Base-by-base conservation (phyloP, 176 grass and related monocot species). In the Triticum monococcum region DNA sequence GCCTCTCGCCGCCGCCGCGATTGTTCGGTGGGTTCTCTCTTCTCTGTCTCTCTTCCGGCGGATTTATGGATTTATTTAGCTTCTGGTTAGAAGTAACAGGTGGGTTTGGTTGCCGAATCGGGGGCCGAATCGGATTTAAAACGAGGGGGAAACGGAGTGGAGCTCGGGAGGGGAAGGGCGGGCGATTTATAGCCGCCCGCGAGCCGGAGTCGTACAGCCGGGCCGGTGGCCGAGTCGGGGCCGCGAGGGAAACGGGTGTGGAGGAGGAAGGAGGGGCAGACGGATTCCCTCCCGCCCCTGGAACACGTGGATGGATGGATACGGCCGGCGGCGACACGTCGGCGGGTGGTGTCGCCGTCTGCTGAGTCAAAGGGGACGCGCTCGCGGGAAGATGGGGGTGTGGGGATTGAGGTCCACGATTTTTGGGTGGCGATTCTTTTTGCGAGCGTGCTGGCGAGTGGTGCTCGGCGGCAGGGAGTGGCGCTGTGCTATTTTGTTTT, bases 301-400 rank as follows among this genome's bases (percentile, higher is more conserved):
- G 25, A 64, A 89, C 83, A 86, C 87, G 90, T 87, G 87, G 83
- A 68, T 18, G 87, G 86, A 82, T 82, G 90, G 90, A 79, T 82
- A 68, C 5, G 86, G 38, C 8, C 81, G 46, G 30, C 77, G 75
- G 9, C 0, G 68, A 85, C 83, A 83, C 82, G 82, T 83, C 74
- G 79, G 72, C 65, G 36, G 22, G 64, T 60, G 69, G 48, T 23
- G 79, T 86, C 87, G 79, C 56, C 38, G 86, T 81, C 50, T 6
- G 50, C 48, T 52, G 48, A 17, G 48, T 52, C 48, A 52, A 52
- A 52, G 48, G 48, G 48, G 14, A 52, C 5, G 48, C 48, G 48
- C 14, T 46, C 43, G 12, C 45, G 45, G 45, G 50, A 54, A 54
- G 50, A 18, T 18, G 50, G 50, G 50, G 7, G 16, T 18, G 50